phyloP scores from a whole-genome alignment of 1,284 basidiomycete genomes.

The Cystobasidium pallidum region DNA sequence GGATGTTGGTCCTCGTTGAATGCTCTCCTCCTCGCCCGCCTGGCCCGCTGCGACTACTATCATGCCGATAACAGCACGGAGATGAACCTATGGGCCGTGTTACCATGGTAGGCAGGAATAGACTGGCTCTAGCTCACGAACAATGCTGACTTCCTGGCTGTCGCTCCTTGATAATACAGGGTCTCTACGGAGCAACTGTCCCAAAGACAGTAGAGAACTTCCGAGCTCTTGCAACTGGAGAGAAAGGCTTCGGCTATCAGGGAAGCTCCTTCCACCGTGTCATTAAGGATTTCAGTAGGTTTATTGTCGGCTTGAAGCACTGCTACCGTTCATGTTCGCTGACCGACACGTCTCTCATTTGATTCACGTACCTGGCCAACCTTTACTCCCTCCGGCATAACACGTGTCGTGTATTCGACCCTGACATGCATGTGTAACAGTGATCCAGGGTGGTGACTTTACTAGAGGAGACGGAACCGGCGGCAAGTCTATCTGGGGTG shows the following conservation, averaged over 20 bases:
- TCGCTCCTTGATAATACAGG: constrained; percentile 58
- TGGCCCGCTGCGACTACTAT: not conserved
- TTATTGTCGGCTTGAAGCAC: not conserved
- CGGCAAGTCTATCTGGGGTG: constrained; percentile 56
- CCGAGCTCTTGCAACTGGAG: constrained; percentile 70
- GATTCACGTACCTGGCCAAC: not conserved
- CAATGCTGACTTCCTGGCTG: constrained; percentile 62
- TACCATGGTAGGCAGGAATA: constrained; percentile 44
- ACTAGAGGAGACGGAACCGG: constrained; percentile 58
- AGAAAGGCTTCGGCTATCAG: constrained; percentile 78
- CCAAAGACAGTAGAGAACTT: constrained; percentile 74
- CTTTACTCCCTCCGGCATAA: not conserved
- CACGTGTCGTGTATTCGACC: constrained; percentile 12
- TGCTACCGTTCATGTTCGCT: not conserved
- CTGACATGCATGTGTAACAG: no score
- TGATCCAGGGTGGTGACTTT: constrained; percentile 67
- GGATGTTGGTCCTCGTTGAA: not conserved
- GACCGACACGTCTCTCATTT: not conserved
- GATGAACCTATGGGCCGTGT: constrained; percentile 75
- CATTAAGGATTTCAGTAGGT: constrained; percentile 69
- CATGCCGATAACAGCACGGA: constrained; percentile 58
- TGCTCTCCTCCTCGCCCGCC: constrained; percentile 2
- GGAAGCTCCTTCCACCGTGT: constrained; percentile 64
- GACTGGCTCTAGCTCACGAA: constrained; percentile 13
- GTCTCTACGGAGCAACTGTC: constrained; percentile 86